Evolutionary conservation across 2,329 filamentous ascomycete species (phyloP).

Genomic region (Venturia oleaginea): DNA sequence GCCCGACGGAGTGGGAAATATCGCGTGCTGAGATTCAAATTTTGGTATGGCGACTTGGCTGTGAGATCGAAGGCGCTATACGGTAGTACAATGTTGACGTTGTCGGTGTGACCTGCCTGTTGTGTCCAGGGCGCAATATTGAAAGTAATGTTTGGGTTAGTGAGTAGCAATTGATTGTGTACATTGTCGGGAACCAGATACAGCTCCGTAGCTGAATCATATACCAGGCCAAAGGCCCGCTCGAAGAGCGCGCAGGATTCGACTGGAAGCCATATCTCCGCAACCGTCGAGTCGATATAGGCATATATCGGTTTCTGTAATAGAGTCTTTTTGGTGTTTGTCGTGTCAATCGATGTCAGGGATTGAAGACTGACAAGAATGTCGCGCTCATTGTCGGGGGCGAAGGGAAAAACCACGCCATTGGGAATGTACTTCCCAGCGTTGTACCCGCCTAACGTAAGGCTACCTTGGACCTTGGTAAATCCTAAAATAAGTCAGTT

Average conservation of each 20-base stretch:
- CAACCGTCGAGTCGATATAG: constrained; percentile 40
- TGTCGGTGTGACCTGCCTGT: constrained; percentile 16
- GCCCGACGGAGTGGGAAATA: constrained; percentile 60
- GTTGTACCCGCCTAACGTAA: constrained; percentile 66
- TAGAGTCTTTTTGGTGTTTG: constrained; percentile 26
- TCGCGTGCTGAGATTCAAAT: constrained; percentile 48
- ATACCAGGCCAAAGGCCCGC: constrained; percentile 52
- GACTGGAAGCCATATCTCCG: constrained; percentile 39
- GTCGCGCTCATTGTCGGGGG: constrained; percentile 48
- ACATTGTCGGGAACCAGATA: constrained; percentile 54
- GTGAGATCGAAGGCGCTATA: constrained; percentile 42
- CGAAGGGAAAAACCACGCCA: constrained; percentile 48
- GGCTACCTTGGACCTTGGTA: constrained; percentile 30
- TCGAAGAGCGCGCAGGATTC: constrained; percentile 57
- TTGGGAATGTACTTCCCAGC: constrained; percentile 52
- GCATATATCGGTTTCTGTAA: constrained; percentile 32
- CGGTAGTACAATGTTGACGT: constrained; percentile 37
- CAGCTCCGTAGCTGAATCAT: constrained; percentile 53
- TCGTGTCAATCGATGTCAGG: constrained; percentile 26
- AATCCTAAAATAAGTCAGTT: constrained; percentile 19
- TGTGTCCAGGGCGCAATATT: constrained; percentile 29
- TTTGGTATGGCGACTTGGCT: constrained; percentile 41
- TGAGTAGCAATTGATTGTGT: constrained; percentile 41
- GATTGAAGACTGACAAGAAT: constrained; percentile 48
- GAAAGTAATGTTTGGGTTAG: constrained; percentile 37